Evolutionary conservation across 1,284 basidiomycete species (phyloP), one percentile per base, ranked within the genome.

Genomic region (Malassezia cuniculi): DNA sequence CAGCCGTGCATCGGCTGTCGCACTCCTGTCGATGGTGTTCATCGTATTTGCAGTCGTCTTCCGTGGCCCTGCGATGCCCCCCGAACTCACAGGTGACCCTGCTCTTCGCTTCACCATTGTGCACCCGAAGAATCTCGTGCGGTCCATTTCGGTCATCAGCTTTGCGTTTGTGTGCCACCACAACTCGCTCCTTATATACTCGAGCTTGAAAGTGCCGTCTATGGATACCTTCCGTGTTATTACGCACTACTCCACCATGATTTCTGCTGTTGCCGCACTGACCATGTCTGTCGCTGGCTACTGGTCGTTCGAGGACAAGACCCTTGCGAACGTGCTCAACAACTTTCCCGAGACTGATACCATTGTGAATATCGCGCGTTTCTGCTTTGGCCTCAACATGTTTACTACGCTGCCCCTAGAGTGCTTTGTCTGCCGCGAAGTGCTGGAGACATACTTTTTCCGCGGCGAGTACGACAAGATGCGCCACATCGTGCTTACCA

Each of bases 381-480:
- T 94, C 57, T 86, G 83, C 59, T 95, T 97, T 60, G 90, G 90
- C 4, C 69, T 90, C 47, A 97, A 97, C 70, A 97, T 97, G 90
- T 90, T 93, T 57, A 93, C 89, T 1, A 97, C 90, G 0, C 75
- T 89, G 14, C 86, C 86, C 0, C 72, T 94, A 33, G 86, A 94
- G 61, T 73, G 86, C 15, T 93, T 94, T 63, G 86, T 94, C 11
- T 93, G 87, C 60, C 76, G 86, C 71, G 86, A 94, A 73, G 85
- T 33, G 22, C 42, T 41, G 10, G 62, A 66, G 34, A 61, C 57
- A 16, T 52, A 62, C 48, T 63, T 53, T 24, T 57, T 51, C 35
- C 41, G 44, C 18, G 48, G 52, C 32, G 50, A 60, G 26, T 57
- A 50, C 29, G 54, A 59, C 31, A 45, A 37, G 16, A 46, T 42